Evolutionary conservation across 441 rosid genomes (phyloP).

Genomic region (Pelargonium myrrhifolium): DNA sequence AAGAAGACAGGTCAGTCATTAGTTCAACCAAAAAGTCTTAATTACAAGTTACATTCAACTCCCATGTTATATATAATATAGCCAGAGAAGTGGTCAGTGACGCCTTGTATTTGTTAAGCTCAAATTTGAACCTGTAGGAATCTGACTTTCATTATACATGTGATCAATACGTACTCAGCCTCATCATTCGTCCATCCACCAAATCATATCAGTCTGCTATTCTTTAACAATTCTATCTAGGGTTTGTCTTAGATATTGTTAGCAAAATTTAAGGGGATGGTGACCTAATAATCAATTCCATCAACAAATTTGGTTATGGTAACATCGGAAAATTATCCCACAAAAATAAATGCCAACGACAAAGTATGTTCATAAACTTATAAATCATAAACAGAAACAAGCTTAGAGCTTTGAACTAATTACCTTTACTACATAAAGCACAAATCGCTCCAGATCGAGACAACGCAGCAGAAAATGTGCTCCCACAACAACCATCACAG

Average conservation of each 20-base stretch:
- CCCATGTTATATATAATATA: no score
- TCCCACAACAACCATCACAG: slow-evolving; percentile 97
- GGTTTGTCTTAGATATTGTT: not conserved
- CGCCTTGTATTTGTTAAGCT: no score
- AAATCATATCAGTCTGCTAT: not conserved
- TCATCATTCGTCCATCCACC: not conserved
- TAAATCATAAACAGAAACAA: slow-evolving; percentile 7
- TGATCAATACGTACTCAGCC: no score
- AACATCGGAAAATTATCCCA: not conserved
- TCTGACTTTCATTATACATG: no score
- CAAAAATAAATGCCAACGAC: no score
- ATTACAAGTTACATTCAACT: no score
- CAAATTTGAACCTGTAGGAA: no score
- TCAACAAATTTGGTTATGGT: not conserved
- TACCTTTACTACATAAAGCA: slow-evolving; percentile 80
- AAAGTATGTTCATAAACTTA: slow-evolving; percentile 7
- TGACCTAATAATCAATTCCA: not conserved
- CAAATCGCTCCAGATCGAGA: slow-evolving; percentile 86
- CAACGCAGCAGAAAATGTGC: slow-evolving; percentile 95
- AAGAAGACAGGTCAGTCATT: not conserved
- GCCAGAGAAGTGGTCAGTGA: no score
- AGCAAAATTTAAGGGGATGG: not conserved
- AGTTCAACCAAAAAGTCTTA: no score
- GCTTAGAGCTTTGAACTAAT: slow-evolving; percentile 10
- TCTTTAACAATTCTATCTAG: not conserved